phyloP scores from a whole-genome alignment of 2,329 filamentous ascomycete genomes.

The Fusarium anguioides region DNA sequence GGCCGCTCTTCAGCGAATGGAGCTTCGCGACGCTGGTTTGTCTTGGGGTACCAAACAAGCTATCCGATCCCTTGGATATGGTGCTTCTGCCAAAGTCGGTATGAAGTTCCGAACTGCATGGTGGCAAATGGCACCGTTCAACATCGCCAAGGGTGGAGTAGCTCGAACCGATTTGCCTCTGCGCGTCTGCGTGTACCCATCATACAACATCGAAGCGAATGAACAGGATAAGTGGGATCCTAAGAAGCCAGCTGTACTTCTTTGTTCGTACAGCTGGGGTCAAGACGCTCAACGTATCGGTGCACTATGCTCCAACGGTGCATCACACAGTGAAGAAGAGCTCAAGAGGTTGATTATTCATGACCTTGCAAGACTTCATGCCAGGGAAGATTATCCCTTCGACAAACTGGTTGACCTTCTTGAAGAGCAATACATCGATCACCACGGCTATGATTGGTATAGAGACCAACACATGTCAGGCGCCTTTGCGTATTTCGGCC shows the following conservation, averaged over 20 bases:
- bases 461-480: constrained; percentile 38
- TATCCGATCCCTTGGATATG: constrained; percentile 47
- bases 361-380: constrained; percentile 29
- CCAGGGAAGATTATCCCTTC: neutral
- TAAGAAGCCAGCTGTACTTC: constrained; percentile 21
- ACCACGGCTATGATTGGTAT: constrained; percentile 39
- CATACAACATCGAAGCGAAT: constrained; percentile 39
- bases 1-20: constrained; percentile 29
- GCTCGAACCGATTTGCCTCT: constrained; percentile 46
- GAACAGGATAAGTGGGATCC: constrained; percentile 3
- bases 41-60: constrained; percentile 46
- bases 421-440: constrained; percentile 13
- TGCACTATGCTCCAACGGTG: constrained; percentile 16
- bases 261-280: constrained; percentile 37
- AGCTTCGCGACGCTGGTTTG: constrained; percentile 41
- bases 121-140: constrained; percentile 29
- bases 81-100: constrained; percentile 46
- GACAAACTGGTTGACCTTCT: neutral
- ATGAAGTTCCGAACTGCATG: constrained; percentile 51
- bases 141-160: constrained; percentile 17
- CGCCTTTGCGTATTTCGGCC: constrained; percentile 38
- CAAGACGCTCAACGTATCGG: constrained; percentile 38
- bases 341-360: too few species aligned
- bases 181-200: constrained; percentile 49
- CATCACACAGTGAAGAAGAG: constrained; percentile 17